These are phyloP conservation scores for Thermothielavioides terrestris DNA, from an alignment of 495 filamentous ascomycete genomes.

Conservation along the genomic window DNA sequence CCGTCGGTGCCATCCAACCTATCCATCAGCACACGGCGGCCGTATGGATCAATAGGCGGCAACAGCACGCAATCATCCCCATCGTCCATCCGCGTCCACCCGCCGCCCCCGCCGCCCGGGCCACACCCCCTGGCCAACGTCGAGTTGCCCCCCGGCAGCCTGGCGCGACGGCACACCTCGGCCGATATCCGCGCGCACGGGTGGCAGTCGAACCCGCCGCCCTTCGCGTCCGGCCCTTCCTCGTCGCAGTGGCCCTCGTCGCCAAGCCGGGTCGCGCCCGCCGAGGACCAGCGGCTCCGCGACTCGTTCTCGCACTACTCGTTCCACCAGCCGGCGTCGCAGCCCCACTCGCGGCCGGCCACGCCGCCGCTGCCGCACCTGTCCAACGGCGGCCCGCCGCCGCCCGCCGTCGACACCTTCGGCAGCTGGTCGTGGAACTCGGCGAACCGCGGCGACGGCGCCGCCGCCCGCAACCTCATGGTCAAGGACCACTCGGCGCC, in stretches of 20 bases:
- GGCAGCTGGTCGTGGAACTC: slow-evolving; percentile 49
- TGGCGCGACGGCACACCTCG: slow-evolving; percentile 84
- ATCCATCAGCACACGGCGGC: slow-evolving; percentile 64
- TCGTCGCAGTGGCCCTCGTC: slow-evolving; percentile 81
- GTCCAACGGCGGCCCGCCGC: slow-evolving; percentile 31
- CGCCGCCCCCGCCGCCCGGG: slow-evolving; percentile 55
- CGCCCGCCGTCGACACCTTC: slow-evolving; percentile 29
- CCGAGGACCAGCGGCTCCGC: slow-evolving; percentile 69
- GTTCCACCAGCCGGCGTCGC: slow-evolving; percentile 42
- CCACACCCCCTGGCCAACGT: slow-evolving; percentile 71
- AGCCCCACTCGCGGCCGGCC: slow-evolving; percentile 60
- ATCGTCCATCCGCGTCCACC: slow-evolving; percentile 56
- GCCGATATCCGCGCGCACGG: slow-evolving; percentile 89
- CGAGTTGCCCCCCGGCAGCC: slow-evolving; percentile 64
- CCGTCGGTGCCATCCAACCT: slow-evolving; percentile 74
- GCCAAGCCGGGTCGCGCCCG: slow-evolving; percentile 51
- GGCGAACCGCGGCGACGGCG: slow-evolving; percentile 28
- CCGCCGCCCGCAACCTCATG: slow-evolving; percentile 36
- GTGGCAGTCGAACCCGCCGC: slow-evolving; percentile 69
- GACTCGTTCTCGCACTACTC: slow-evolving; percentile 79
- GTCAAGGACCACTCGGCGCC: slow-evolving; percentile 47
- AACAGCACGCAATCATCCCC: slow-evolving; percentile 60
- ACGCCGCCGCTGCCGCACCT: slow-evolving; percentile 53
- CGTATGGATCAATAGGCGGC: slow-evolving; percentile 66
- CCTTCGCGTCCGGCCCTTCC: slow-evolving; percentile 58